A percentile compares a stretch with the other conserved stretches of the same genome.
Evolutionary conservation across 352 stramenopile species (phyloP).

Genomic region (Phytophthora sojae): DNA sequence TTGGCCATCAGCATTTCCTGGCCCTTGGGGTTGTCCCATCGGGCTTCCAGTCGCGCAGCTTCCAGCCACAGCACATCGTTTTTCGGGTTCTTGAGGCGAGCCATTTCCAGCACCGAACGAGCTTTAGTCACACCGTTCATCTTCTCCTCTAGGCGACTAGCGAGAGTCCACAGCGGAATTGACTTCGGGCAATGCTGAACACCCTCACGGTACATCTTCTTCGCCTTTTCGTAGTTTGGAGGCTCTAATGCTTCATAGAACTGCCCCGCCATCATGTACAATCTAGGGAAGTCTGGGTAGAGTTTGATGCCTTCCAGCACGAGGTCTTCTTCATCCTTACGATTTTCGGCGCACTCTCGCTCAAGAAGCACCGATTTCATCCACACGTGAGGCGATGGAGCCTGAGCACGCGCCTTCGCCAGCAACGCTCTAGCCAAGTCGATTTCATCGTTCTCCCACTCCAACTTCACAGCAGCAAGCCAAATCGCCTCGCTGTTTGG

Average conservation of each 20-base stretch:
- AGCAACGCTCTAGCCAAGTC: constrained; percentile 90
- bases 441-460: constrained; percentile 99
- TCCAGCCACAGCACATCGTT: constrained; percentile 97
- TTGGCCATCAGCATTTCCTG: constrained; percentile 97
- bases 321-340: constrained; percentile 80
- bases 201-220: constrained; percentile 94
- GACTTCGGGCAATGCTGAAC: constrained; percentile 94
- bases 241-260: constrained; percentile 78
- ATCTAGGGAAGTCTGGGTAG: constrained; percentile 94
- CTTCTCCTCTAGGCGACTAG: constrained; percentile 94
- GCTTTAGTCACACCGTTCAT: constrained; percentile 95
- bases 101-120: constrained; percentile 96
- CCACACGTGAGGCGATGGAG: constrained; percentile 94
- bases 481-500: constrained; percentile 95
- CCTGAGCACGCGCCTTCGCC: constrained; percentile 79
- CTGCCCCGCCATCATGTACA: constrained; percentile 99
- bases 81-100: constrained; percentile 95
- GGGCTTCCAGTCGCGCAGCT: constrained; percentile 94
- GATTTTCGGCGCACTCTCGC: constrained; percentile 78
- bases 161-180: constrained; percentile 94
- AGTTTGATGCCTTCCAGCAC: constrained; percentile 91
- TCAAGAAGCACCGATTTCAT: constrained; percentile 99
- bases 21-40: constrained; percentile 93
- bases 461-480: constrained; percentile 98
- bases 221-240: constrained; percentile 74